These are phyloP conservation scores for Phytopythium sindhum DNA, from an alignment of 352 stramenopile species.

Conservation along the genomic window DNA sequence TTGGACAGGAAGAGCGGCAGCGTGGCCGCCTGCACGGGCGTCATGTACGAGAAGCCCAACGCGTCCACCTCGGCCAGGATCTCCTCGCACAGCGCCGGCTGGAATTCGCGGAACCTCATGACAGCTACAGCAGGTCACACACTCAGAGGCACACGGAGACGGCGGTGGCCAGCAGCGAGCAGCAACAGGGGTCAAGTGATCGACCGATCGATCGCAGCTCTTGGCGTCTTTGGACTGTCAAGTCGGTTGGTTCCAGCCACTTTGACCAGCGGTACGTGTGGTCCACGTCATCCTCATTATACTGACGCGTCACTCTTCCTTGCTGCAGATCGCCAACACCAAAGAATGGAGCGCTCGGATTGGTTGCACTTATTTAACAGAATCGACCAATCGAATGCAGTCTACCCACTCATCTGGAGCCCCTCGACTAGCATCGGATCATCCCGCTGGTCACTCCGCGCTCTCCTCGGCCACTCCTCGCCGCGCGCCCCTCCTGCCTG, in stretches of 20 bases:
- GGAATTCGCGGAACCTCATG: conserved; percentile 85
- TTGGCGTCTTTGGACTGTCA: not conserved
- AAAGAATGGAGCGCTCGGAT: conserved; percentile 1
- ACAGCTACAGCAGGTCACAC: too few relatives aligned
- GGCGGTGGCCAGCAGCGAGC: too few relatives aligned
- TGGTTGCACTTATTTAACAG: conserved; percentile 3
- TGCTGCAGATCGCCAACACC: not conserved
- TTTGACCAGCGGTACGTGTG: conserved; percentile 1
- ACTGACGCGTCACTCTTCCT: not conserved
- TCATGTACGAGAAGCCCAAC: conserved; percentile 89
- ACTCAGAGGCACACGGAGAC: too few relatives aligned
- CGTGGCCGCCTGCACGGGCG: conserved; percentile 89
- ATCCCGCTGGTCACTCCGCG: too few relatives aligned
- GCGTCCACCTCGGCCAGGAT: conserved; percentile 68
- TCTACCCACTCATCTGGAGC: not conserved
- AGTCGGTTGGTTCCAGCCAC: conserved; percentile 3
- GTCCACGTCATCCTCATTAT: not conserved
- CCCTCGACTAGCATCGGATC: too few relatives aligned
- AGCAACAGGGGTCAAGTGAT: not conserved
- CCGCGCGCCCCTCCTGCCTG: not conserved
- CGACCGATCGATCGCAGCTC: not conserved
- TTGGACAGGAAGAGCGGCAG: conserved; percentile 93
- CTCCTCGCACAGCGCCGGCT: conserved; percentile 68
- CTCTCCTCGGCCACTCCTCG: not conserved
- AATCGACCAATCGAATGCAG: conserved; percentile 2